Evolutionary conservation across 192 early-diverging fungal species (phyloP), one percentile per base, ranked within the genome.

Genomic region (Entomortierella chlamydospora): DNA sequence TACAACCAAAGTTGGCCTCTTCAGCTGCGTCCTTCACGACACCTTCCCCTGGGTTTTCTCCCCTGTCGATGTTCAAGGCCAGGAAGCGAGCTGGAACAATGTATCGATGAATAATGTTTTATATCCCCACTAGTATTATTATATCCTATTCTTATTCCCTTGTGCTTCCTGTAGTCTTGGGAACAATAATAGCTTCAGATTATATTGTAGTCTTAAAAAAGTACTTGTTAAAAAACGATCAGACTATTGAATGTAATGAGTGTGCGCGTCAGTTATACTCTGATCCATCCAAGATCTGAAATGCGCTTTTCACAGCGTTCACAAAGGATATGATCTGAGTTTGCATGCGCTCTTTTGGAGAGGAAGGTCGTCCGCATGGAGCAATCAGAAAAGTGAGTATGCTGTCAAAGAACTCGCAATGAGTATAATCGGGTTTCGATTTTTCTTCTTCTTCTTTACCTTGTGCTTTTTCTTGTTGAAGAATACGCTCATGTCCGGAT

Each of bases 41-140:
- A 29, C 0, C 55, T 0, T 20, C 51, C 9, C 39, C 68, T 8
- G 69, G 69, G 15, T 56, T 71, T 31, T 62, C 42, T 52, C 22
- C 47, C 33, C 33, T 69, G 39, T 61, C 52, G 23, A 28, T 71
- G 9, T 62, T 71, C 26, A 58, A 28, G 52, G 62, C 60, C 22
- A 41, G 69, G 53, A 71, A 71, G 52, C 25, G 69, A 29, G 69
- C 69, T 41, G 69, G 69, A 33, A 71, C 69, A 3, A 56, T 66
- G 64, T 6, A 55, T 45, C 37, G 64, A 26, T 66, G 31, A 51
- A 17, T 61, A n/a, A n/a, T n/a, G n/a, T n/a, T n/a, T n/a, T n/a
- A n/a, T n/a, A n/a, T n/a, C n/a, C n/a, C n/a, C n/a, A n/a, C n/a
- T n/a, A n/a, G n/a, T n/a, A n/a, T n/a, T n/a, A n/a, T n/a, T n/a